These are phyloP conservation scores for Caloboletus inedulis DNA, from an alignment of 1,284 basidiomycete species.

Conservation along the genomic window DNA sequence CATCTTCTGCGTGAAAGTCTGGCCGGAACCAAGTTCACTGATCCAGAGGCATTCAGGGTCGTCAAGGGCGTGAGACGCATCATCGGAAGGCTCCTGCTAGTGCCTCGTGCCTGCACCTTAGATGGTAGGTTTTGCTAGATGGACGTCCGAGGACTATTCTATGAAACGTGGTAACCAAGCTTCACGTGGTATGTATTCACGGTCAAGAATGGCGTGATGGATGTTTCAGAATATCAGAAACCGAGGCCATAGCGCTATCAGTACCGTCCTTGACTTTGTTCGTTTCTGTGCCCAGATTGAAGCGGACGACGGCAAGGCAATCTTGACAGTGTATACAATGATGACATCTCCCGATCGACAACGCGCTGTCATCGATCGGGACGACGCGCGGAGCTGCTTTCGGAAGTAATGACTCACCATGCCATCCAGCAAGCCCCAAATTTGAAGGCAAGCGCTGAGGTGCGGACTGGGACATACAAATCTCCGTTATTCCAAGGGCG, in stretches of 20 bases:
- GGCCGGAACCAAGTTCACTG: conserved; percentile 2
- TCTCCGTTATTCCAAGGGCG: conserved; percentile 6
- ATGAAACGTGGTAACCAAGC: conserved; percentile 16
- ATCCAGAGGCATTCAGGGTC: conserved; percentile 24
- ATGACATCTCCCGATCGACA: conserved; percentile 27
- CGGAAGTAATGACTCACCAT: no score
- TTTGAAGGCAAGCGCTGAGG: no score
- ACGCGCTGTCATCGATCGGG: conserved; percentile 26
- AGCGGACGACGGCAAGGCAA: background rate
- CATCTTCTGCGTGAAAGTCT: conserved; percentile 3
- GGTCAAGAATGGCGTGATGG: background rate
- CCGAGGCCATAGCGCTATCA: conserved; percentile 5
- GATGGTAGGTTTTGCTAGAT: conserved; percentile 11
- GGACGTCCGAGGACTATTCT: conserved; percentile 32
- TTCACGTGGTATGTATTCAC: conserved; percentile 24
- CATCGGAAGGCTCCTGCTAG: conserved; percentile 11
- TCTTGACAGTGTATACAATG: conserved; percentile 11
- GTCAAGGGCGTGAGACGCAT: conserved; percentile 26
- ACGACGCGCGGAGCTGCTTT: conserved; percentile 20
- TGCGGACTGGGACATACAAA: background rate
- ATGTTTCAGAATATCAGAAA: conserved; percentile 24
- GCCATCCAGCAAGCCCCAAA: no score
- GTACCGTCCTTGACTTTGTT: background rate
- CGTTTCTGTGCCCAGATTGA: background rate
- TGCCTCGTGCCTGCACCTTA: conserved; percentile 34